These are phyloP conservation scores for Phaeosphaeriaceae sp. DNA, from an alignment of 2,329 filamentous ascomycete species.

Conservation along the genomic window DNA sequence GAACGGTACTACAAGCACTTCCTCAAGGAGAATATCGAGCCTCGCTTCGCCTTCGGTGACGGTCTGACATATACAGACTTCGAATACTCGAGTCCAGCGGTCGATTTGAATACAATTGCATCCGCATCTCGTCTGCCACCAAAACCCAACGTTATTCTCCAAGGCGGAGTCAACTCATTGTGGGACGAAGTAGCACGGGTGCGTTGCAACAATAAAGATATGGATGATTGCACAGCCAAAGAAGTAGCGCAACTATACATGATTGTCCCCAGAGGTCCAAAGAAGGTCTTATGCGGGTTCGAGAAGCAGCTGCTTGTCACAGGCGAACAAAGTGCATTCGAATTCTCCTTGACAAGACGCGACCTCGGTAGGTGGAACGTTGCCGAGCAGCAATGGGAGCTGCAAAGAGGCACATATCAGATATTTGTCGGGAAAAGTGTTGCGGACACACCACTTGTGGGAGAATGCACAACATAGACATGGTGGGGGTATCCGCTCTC, in stretches of 20 bases:
- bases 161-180: conserved; percentile 51
- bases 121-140: conserved; percentile 52
- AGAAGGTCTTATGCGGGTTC: conserved; percentile 73
- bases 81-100: conserved; percentile 56
- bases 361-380: conserved; percentile 87
- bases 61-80: conserved; percentile 79
- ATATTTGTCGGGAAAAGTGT: conserved; percentile 40
- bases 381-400: conserved; percentile 76
- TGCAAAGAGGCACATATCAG: conserved; percentile 24
- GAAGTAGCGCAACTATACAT: conserved; percentile 79
- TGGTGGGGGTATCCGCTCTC: no score
- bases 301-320: conserved; percentile 73
- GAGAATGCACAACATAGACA: no score
- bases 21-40: conserved; percentile 66
- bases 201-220: conserved; percentile 71
- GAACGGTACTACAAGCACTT: conserved; percentile 67
- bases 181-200: conserved; percentile 72
- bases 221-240: conserved; percentile 67
- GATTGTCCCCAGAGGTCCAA: conserved; percentile 63
- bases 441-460: conserved; percentile 28
- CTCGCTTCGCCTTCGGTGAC: conserved; percentile 79
- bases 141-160: conserved; percentile 50
- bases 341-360: conserved; percentile 70
- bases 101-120: conserved; percentile 66
- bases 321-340: conserved; percentile 69